These are phyloP conservation scores for Salix dunnii DNA, from an alignment of 345 rosid species.

Conservation along the genomic window DNA sequence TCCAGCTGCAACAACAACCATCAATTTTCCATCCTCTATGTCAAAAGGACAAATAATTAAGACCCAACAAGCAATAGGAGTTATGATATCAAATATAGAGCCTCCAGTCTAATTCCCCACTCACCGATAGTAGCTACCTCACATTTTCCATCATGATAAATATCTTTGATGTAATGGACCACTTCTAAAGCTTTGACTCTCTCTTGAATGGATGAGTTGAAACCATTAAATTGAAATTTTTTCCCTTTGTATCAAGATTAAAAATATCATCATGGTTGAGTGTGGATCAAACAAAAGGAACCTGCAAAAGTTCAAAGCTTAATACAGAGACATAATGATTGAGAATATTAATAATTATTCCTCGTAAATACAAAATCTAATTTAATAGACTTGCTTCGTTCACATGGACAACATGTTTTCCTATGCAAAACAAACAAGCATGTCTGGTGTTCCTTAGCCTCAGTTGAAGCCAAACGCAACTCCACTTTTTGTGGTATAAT, in stretches of 20 bases:
- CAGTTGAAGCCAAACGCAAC: constrained; percentile 78
- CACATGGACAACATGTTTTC: constrained; percentile 89
- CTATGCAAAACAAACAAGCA: constrained; percentile 87
- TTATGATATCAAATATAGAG: constrained; percentile 1
- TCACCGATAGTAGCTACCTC: constrained; percentile 90
- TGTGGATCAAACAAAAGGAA: constrained; percentile 84
- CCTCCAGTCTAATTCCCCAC: constrained; percentile 28
- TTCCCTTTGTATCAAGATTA: constrained; percentile 85
- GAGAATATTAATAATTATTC: background rate
- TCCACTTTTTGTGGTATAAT: constrained; percentile 96
- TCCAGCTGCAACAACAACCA: constrained; percentile 98
- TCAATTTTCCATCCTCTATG: constrained; percentile 91
- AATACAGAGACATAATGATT: background rate
- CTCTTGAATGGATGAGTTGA: constrained; percentile 93
- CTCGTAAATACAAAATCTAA: background rate
- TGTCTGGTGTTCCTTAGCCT: constrained; percentile 68
- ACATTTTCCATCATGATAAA: constrained; percentile 92
- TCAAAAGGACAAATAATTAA: constrained; percentile 17
- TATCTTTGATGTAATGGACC: constrained; percentile 92
- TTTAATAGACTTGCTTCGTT: constrained; percentile 66
- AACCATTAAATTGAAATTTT: constrained; percentile 94
- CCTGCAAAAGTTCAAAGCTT: constrained; percentile 38
- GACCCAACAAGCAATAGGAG: constrained; percentile 1
- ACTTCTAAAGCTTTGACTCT: constrained; percentile 98
- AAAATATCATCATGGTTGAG: constrained; percentile 95